Percentiles rank a stretch among this genome's conserved stretches.
Conservation (phyloP, 1,284 basidiomycete species). For the Sutorius eximius region DNA sequence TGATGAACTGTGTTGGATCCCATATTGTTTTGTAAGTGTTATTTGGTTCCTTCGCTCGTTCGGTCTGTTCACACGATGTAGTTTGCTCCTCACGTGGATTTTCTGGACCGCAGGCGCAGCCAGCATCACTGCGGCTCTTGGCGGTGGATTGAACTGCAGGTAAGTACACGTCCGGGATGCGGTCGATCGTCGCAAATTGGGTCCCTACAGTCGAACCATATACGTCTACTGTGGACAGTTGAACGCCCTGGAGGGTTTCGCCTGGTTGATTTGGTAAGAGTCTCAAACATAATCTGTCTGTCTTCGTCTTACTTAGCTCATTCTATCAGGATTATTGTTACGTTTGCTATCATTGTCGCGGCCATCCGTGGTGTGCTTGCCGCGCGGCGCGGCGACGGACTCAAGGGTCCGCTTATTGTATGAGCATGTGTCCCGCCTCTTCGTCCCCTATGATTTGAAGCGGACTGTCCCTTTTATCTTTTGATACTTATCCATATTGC, state of each 20-base stretch:
- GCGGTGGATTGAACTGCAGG: slow-evolving; percentile 69
- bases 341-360: slow-evolving; percentile 52
- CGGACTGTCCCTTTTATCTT: not conserved
- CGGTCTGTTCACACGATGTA: slow-evolving; percentile 26
- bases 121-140: slow-evolving; percentile 61
- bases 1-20: slow-evolving; percentile 59
- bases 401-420: slow-evolving; percentile 45
- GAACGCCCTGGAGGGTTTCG: slow-evolving; percentile 60
- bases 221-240: slow-evolving; percentile 67
- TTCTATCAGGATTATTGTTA: slow-evolving; percentile 50
- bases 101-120: slow-evolving; percentile 70
- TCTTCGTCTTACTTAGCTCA: slow-evolving; percentile 1
- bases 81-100: slow-evolving; percentile 66
- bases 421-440: slow-evolving; percentile 11
- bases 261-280: slow-evolving; percentile 61
- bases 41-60: slow-evolving; percentile 1
- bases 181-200: not conserved
- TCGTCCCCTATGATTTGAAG: slow-evolving; percentile 6
- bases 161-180: slow-evolving; percentile 32
- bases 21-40: slow-evolving; percentile 61
- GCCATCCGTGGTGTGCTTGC: slow-evolving; percentile 52
- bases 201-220: slow-evolving; percentile 33
- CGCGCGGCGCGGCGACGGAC: slow-evolving; percentile 57
- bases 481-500: slow-evolving; percentile 4
- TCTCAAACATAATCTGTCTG: not conserved